phyloP scores from a whole-genome alignment of 2,329 filamentous ascomycete species.

The Simplicillium aogashimaense region DNA sequence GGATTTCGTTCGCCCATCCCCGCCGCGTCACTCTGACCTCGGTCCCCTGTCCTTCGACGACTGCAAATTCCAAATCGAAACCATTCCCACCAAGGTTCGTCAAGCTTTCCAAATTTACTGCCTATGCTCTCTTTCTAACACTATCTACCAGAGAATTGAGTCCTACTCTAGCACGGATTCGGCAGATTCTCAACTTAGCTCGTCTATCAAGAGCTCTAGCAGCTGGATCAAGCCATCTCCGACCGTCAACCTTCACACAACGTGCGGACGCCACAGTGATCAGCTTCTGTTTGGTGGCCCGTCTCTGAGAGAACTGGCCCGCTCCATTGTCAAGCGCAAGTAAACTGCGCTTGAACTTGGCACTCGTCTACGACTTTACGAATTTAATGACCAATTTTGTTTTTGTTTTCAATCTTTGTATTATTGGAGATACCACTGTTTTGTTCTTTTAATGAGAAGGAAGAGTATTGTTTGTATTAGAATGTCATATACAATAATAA shows the following conservation, averaged over 20 bases:
- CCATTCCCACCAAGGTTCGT: too few relatives aligned
- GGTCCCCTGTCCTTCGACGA: too few relatives aligned
- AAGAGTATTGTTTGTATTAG: too few relatives aligned
- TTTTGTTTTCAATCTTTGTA: not conserved
- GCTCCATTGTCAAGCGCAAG: conserved; percentile 26
- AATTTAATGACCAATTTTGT: not conserved
- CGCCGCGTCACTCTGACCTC: too few relatives aligned
- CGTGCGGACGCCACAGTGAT: conserved; percentile 44
- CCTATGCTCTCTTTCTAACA: too few relatives aligned
- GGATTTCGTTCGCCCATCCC: too few relatives aligned
- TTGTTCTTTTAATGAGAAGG: not conserved
- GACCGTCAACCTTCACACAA: conserved; percentile 40
- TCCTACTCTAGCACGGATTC: not conserved
- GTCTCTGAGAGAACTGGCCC: conserved; percentile 32
- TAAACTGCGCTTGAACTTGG: not conserved
- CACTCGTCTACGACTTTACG: not conserved
- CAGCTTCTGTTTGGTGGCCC: conserved; percentile 42
- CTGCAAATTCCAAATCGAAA: too few relatives aligned
- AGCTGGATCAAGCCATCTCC: conserved; percentile 24
- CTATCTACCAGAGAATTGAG: not conserved
- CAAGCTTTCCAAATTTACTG: too few relatives aligned
- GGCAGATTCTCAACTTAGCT: not conserved
- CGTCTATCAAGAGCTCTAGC: conserved; percentile 12
- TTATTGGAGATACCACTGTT: not conserved
- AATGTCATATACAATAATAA: too few relatives aligned